phyloP scores from a whole-genome alignment of 2,329 filamentous ascomycete genomes.

The Fusarium acutatum region DNA sequence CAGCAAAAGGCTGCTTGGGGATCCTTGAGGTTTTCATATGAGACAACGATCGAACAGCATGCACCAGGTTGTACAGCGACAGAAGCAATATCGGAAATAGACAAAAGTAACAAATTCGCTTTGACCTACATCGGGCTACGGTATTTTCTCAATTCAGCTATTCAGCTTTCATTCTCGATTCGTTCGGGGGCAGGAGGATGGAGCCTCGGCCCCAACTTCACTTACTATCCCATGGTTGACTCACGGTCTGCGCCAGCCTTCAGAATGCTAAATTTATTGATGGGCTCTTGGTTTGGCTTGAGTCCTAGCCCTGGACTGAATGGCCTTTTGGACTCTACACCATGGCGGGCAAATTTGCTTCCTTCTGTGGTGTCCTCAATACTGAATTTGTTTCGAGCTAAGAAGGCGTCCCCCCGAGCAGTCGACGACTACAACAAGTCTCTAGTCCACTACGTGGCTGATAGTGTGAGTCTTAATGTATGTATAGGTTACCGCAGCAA shows the following conservation, averaged over 20 bases:
- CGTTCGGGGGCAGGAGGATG: neutral
- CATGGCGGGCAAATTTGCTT: no score
- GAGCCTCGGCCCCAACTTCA: neutral
- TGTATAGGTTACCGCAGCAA: no score
- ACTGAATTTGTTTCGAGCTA: neutral
- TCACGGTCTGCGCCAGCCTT: neutral
- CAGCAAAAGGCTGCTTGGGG: neutral
- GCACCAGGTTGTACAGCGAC: fast-evolving
- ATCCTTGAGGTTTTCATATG: fast-evolving
- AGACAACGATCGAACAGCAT: neutral
- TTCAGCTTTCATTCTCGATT: neutral
- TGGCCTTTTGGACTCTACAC: no score
- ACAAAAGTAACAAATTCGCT: fast-evolving
- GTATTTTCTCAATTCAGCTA: neutral
- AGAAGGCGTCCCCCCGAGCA: neutral
- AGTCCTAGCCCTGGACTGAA: no score
- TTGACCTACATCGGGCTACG: fast-evolving
- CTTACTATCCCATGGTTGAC: neutral
- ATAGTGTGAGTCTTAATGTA: neutral
- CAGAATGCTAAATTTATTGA: neutral
- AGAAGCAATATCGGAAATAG: fast-evolving
- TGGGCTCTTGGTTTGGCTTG: no score
- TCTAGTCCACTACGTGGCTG: fast-evolving
- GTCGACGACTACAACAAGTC: fast-evolving
- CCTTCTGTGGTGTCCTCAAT: neutral